These are phyloP conservation scores for Moricandia arvensis DNA, from an alignment of 345 rosid species.

Conservation along the genomic window DNA sequence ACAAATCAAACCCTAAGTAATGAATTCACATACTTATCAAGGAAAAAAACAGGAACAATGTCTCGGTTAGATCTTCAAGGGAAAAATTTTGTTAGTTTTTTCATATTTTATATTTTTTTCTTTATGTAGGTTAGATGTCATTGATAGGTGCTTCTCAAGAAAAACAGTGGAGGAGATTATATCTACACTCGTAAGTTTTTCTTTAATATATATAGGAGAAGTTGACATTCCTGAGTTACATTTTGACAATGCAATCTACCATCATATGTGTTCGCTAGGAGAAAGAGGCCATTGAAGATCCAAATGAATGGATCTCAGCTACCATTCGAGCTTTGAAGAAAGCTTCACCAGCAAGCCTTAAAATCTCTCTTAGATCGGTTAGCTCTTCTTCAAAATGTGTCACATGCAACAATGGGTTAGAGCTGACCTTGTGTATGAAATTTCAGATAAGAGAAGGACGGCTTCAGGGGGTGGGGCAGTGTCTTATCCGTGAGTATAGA, in stretches of 20 bases:
- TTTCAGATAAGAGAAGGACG: conserved; percentile 87
- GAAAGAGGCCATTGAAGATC: conserved; percentile 40
- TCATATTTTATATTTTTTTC: no score
- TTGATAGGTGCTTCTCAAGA: no score
- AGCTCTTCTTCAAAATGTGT: not conserved
- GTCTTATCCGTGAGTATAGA: conserved; percentile 75
- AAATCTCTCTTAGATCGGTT: conserved; percentile 77
- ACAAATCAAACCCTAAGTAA: no score
- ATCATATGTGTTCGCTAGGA: conserved; percentile 43
- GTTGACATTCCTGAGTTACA: not conserved
- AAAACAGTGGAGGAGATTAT: no score
- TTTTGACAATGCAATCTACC: not conserved
- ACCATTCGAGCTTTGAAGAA: conserved; percentile 53
- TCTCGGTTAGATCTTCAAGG: no score
- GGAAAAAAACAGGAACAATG: no score
- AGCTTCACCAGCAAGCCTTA: conserved; percentile 89
- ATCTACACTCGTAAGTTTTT: no score
- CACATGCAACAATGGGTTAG: not conserved
- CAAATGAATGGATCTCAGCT: conserved; percentile 55
- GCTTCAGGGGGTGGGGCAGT: conserved; percentile 69
- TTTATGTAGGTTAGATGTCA: no score
- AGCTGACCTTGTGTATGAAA: conserved; percentile 12
- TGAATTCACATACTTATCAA: no score
- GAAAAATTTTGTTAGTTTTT: no score
- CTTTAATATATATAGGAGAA: no score